phyloP scores from a whole-genome alignment of 1,284 basidiomycete genomes.

The Irpex lacteus region DNA sequence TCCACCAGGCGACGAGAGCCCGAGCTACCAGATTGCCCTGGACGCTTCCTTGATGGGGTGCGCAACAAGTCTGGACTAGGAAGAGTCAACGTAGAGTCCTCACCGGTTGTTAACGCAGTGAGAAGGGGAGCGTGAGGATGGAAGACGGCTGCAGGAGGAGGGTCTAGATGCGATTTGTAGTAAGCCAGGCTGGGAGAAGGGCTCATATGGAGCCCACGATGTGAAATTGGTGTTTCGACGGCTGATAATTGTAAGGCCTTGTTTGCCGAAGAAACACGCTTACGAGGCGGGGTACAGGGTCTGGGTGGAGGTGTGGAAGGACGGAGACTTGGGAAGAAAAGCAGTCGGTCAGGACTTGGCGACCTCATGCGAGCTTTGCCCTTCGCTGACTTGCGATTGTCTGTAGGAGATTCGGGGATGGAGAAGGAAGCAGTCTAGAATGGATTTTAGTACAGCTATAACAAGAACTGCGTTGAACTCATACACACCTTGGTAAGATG shows the following conservation, averaged over 20 bases:
- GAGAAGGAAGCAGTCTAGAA: conserved; percentile 7
- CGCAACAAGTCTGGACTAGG: conserved; percentile 35
- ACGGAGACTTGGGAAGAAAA: conserved; percentile 17
- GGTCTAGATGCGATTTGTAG: conserved; percentile 62
- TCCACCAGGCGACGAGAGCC: conserved; percentile 17
- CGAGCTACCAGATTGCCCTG: conserved; percentile 4
- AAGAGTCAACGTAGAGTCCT: conserved; percentile 31
- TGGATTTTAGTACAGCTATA: neutral
- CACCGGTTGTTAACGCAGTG: conserved; percentile 5
- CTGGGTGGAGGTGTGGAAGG: conserved; percentile 32
- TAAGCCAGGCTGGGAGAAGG: conserved; percentile 59
- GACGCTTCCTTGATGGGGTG: conserved; percentile 52
- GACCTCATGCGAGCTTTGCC: conserved; percentile 25
- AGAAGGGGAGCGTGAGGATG: conserved; percentile 21
- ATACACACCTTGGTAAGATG: neutral
- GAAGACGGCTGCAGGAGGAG: conserved; percentile 47
- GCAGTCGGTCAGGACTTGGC: conserved; percentile 26
- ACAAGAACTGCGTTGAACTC: neutral
- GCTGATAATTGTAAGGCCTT: conserved; percentile 46
- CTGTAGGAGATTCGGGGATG: conserved; percentile 49
- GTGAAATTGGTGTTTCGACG: conserved; percentile 61
- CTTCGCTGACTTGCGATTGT: conserved; percentile 29
- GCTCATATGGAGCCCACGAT: conserved; percentile 65
- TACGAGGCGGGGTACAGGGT: conserved; percentile 29
- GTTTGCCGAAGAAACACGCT: conserved; percentile 24